Evolutionary conservation across 331 rosid species (phyloP), one percentile per base, ranked within the genome.

Genomic region (Malus hybrid): DNA sequence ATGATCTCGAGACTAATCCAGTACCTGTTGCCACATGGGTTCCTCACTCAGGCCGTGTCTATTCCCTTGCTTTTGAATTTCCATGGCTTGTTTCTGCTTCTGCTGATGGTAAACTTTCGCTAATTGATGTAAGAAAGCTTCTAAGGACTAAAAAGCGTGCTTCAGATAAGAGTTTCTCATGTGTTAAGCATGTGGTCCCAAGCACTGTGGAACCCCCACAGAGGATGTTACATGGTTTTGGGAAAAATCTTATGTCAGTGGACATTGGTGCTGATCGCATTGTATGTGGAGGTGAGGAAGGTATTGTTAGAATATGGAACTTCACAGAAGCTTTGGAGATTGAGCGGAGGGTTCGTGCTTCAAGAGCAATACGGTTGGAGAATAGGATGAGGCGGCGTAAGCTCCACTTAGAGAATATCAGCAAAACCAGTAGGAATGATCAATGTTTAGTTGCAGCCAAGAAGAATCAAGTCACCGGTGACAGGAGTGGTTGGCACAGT

Each of bases 21-120:
- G 70, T 74, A 68, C 84, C 73, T 56, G 86, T 88, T 62, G 84
- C 93, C 16, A 78, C 91, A 5, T 93, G 98, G 98, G 77, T 78
- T 80, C 97, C 98, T 80, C 98, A 93, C 80, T 67, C 90, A 1
- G 96, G 94, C 52, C 83, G 96, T 67, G 97, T 93, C 76, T 70
- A 90, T 77, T 90, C 96, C 50, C 93, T 93, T 65, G 91, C 93
- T 22, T 93, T 93, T 75, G 98, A 93, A 85, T 93, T 93, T 84
- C 98, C 98, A 11, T 93, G 98, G 98, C 88, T 91, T 75, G 96
- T 91, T 79, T 93, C 98, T 22, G 90, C 96, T 70, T 88, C 97
- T 28, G 84, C 88, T 60, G 98, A 93, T 50, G 95, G 97, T 27
- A 90, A 90, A 65, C 67, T 91, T 32, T 85, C 98, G 0, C 86